phyloP scores from a whole-genome alignment of 345 rosid species.

The Citrus medica region DNA sequence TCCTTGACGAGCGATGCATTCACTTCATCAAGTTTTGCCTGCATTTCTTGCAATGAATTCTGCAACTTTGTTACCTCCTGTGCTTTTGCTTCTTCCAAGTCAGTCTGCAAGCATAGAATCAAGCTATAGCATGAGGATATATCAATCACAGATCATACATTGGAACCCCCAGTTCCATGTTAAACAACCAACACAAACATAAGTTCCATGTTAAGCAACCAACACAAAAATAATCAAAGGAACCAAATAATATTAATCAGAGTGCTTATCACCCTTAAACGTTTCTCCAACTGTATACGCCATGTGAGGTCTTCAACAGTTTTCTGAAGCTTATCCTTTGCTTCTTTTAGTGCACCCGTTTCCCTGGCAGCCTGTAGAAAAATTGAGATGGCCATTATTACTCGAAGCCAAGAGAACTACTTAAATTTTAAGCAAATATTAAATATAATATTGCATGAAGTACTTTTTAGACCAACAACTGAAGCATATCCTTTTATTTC shows the following conservation, averaged over 20 bases:
- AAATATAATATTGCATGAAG: background rate
- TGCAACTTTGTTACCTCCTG: conserved; percentile 54
- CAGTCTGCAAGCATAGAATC: conserved; percentile 34
- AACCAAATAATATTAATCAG: background rate
- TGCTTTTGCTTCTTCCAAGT: conserved; percentile 61
- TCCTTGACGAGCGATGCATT: conserved; percentile 49
- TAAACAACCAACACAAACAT: background rate
- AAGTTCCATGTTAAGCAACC: background rate
- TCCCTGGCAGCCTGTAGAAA: conserved; percentile 63
- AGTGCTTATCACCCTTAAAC: conserved; percentile 45
- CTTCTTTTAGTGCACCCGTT: conserved; percentile 76
- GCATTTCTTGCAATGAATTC: conserved; percentile 48
- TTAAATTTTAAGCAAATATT: background rate
- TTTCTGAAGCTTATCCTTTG: conserved; percentile 74
- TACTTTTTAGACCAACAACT: background rate
- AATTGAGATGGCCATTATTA: background rate
- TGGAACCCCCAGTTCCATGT: background rate
- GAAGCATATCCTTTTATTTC: background rate
- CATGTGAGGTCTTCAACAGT: conserved; percentile 71
- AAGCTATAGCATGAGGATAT: conserved; percentile 9
- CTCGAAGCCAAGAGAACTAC: background rate
- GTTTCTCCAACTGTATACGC: conserved; percentile 71
- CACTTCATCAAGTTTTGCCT: conserved; percentile 50
- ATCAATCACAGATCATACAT: background rate
- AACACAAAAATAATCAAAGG: conserved; percentile 3